Base-by-base conservation (phyloP, 331 rosid genomes). In the Prunus yedoensis region DNA sequence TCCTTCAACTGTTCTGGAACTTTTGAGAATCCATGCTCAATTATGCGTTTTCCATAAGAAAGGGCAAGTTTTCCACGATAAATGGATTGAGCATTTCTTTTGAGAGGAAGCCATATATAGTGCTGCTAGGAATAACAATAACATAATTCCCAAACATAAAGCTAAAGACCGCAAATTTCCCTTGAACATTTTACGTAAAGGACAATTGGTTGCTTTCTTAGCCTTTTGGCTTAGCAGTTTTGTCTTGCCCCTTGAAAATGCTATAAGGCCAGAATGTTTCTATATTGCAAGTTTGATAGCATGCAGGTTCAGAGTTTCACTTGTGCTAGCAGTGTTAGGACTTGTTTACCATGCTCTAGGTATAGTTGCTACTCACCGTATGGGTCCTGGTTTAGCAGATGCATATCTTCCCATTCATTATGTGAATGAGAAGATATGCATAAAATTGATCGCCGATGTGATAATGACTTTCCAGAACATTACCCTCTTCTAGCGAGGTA, bases 221-320 rank as follows among this genome's bases (percentile, higher is more conserved):
- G 60, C 63, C 10, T 70, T 21, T 17, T 70, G 74, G 74, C 49
- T 70, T 0, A 70, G 50, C 28, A 4, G 10, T 9, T 70, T 70
- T 32, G 32, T 53, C 5, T 53, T 70, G 2, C 74, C 74, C 11
- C 27, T 25, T 25, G 27, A 25, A 1, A 20, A 10, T 0, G 2
- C 1, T 0, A 2, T 53, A 5, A 52, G 51, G 4, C 74, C 51
- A 1, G 30, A 70, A 11, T 15, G 50, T 2, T 52, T 70, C 11
- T 23, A 32, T 9, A 70, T 70, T 51, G 63, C 64, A 0, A 28
- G 62, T 3, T 0, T 16, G 13, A 70, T 70, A 50, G 64, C 71
- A 1, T 0, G 1, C 1, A n/a, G 71, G 0, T 4, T 13, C 2
- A 66, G 1, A 4, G 38, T 66, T 5, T 45, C 71, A 0, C 35